Conservation (phyloP, 2,329 filamentous ascomycete genomes). For the Canariomyces notabilis region DNA sequence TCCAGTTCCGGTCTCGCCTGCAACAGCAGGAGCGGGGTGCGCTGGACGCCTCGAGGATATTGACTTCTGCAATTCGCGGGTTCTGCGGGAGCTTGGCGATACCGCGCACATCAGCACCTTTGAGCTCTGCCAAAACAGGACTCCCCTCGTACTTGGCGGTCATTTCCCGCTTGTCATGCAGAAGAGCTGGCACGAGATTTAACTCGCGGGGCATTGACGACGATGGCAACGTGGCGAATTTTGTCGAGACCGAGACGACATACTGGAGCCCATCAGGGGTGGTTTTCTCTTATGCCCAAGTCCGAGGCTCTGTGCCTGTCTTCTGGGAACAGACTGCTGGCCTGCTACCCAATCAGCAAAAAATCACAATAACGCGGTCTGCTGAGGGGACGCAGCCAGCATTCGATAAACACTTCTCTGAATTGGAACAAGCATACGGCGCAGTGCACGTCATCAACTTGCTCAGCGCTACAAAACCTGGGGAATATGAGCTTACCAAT, state of each 20-base stretch:
- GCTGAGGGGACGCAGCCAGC: conserved; percentile 87
- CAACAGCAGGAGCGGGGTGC: conserved; percentile 67
- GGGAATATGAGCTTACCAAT: conserved; percentile 76
- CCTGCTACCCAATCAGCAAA: conserved; percentile 85
- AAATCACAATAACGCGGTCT: conserved; percentile 85
- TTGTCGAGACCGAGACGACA: conserved; percentile 94
- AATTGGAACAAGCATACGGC: conserved; percentile 81
- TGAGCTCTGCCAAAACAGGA: conserved; percentile 61
- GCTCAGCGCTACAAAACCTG: conserved; percentile 81
- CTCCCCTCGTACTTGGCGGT: conserved; percentile 80
- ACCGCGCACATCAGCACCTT: conserved; percentile 67
- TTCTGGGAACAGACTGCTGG: conserved; percentile 96
- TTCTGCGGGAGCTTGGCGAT: conserved; percentile 86
- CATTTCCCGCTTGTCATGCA: conserved; percentile 86
- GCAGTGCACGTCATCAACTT: conserved; percentile 90
- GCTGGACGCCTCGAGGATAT: conserved; percentile 79
- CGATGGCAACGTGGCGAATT: conserved; percentile 95
- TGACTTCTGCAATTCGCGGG: conserved; percentile 90
- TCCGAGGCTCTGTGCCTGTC: conserved; percentile 86
- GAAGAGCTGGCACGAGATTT: conserved; percentile 88
- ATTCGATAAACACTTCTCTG: conserved; percentile 90
- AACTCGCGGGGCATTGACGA: conserved; percentile 97
- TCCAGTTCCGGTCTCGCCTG: conserved; percentile 81
- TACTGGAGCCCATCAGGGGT: conserved; percentile 76
- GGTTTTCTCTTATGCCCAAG: conserved; percentile 89